Conservation (phyloP, 306 rosid genomes). For the Hippophae rhamnoides region DNA sequence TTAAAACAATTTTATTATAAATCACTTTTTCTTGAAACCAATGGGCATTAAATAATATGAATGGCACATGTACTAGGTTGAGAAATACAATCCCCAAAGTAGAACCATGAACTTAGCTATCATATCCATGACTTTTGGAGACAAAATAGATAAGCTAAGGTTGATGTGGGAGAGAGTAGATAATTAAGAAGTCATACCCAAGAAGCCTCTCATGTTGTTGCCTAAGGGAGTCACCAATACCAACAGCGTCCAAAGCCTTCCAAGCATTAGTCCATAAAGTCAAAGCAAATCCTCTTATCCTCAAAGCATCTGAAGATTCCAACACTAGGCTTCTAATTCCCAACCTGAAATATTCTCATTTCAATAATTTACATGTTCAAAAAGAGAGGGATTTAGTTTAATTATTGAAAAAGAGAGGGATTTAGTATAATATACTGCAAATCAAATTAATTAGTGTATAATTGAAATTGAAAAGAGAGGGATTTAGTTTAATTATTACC, state of each 20-base stretch:
- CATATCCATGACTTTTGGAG: too few relatives aligned
- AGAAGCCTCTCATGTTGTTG: conserved; percentile 21
- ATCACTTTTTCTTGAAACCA: too few relatives aligned
- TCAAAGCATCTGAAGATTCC: conserved; percentile 38
- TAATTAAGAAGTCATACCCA: conserved; percentile 17
- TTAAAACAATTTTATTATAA: too few relatives aligned
- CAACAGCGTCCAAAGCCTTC: conserved; percentile 52
- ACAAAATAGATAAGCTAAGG: too few relatives aligned
- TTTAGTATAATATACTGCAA: not conserved
- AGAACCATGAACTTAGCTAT: too few relatives aligned
- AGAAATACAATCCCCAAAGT: too few relatives aligned
- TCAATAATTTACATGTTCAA: not conserved
- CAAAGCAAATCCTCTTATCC: conserved; percentile 41
- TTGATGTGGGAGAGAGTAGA: not conserved
- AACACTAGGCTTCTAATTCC: conserved; percentile 45
- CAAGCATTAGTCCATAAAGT: conserved; percentile 42
- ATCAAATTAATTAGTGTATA: too few relatives aligned
- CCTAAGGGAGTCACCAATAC: conserved; percentile 39
- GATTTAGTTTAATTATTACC: conserved; percentile 6
- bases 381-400: too few relatives aligned
- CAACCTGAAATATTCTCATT: conserved; percentile 19
- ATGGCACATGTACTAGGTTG: too few relatives aligned
- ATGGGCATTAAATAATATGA: too few relatives aligned
- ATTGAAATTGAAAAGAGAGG: not conserved
- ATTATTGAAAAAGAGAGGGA: too few relatives aligned